A percentile compares a stretch with the other conserved stretches of the same genome.
These are phyloP conservation scores for Nematodospora anomalae DNA, from an alignment of 1,139 yeast species.

Conservation along the genomic window DNA sequence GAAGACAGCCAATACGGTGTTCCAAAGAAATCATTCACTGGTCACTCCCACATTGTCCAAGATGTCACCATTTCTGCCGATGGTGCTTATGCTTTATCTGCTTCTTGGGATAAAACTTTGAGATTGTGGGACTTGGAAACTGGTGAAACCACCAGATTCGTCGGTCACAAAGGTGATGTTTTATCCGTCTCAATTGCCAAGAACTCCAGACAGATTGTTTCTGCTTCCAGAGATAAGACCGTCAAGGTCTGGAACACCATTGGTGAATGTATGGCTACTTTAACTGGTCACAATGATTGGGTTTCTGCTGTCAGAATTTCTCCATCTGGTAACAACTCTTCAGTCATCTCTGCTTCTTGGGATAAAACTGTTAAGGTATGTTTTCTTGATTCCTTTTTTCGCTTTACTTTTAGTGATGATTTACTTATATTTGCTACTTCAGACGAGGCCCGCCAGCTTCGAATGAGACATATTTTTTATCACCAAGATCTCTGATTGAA, in stretches of 20 bases:
- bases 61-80: slow-evolving; percentile 98
- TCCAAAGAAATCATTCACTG: slow-evolving; percentile 95
- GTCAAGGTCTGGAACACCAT: slow-evolving; percentile 99
- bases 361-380: slow-evolving; percentile 99
- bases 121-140: slow-evolving; percentile 98
- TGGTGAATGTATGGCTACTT: slow-evolving; percentile 97
- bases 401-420: slow-evolving; percentile 52
- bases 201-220: slow-evolving; percentile 97
- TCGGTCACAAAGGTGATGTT: slow-evolving; percentile 98
- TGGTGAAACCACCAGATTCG: slow-evolving; percentile 96
- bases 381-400: slow-evolving; percentile 24
- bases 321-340: slow-evolving; percentile 70
- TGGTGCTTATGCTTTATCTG: slow-evolving; percentile 97
- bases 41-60: slow-evolving; percentile 99
- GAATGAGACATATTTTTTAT: slow-evolving; percentile 92
- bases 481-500: slow-evolving; percentile 97
- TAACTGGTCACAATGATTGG: slow-evolving; percentile 98
- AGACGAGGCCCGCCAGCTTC: slow-evolving; percentile 68
- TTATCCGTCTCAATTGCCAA: slow-evolving; percentile 95
- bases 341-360: slow-evolving; percentile 98
- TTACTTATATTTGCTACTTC: slow-evolving; percentile 96
- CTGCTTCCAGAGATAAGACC: slow-evolving; percentile 99
- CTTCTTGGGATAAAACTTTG: slow-evolving; percentile 99
- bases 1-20: slow-evolving; percentile 98
- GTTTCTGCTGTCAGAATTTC: slow-evolving; percentile 97